phyloP scores from a whole-genome alignment of 768 basidiomycete species.

The Gautieria morchelliformis region DNA sequence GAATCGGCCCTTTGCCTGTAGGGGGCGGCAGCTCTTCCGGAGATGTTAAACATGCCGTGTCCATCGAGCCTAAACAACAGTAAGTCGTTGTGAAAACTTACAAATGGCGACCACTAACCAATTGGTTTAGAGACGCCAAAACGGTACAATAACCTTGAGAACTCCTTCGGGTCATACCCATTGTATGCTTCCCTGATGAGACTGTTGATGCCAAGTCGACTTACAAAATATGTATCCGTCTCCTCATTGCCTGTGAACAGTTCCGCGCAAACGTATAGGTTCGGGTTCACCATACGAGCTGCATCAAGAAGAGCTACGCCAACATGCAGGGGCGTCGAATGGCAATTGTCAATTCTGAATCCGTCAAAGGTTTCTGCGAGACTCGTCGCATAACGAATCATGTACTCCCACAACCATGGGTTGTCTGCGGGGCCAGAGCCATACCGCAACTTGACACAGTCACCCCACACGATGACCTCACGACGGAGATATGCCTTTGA shows the following conservation, averaged over 20 bases:
- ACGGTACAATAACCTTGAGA: slow-evolving; percentile 79
- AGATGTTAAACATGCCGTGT: slow-evolving; percentile 71
- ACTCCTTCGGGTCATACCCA: slow-evolving; percentile 79
- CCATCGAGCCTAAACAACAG: slow-evolving; percentile 71
- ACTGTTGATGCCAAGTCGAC: slow-evolving; percentile 86
- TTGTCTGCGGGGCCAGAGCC: slow-evolving; percentile 71
- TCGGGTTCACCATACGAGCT: slow-evolving; percentile 77
- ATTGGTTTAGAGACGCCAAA: slow-evolving; percentile 91
- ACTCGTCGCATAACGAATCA: slow-evolving; percentile 71
- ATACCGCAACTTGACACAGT: slow-evolving; percentile 97
- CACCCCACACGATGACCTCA: slow-evolving; percentile 95
- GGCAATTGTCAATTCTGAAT: slow-evolving; percentile 97
- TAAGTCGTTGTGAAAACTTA: neutral
- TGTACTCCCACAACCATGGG: slow-evolving; percentile 92
- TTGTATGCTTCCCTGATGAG: slow-evolving; percentile 94
- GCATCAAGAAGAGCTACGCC: slow-evolving; percentile 92
- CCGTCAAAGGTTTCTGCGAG: slow-evolving; percentile 86
- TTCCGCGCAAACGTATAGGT: slow-evolving; percentile 96
- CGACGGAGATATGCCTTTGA: slow-evolving; percentile 94
- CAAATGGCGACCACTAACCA: slow-evolving; percentile 35
- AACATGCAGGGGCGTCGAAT: slow-evolving; percentile 94
- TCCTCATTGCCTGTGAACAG: slow-evolving; percentile 94
- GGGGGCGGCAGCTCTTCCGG: slow-evolving; percentile 72
- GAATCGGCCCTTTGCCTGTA: slow-evolving; percentile 70
- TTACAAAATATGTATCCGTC: slow-evolving; percentile 86